Evolutionary conservation across 2,329 filamentous ascomycete genomes (phyloP).

Genomic region (Aspergillus sojae): DNA sequence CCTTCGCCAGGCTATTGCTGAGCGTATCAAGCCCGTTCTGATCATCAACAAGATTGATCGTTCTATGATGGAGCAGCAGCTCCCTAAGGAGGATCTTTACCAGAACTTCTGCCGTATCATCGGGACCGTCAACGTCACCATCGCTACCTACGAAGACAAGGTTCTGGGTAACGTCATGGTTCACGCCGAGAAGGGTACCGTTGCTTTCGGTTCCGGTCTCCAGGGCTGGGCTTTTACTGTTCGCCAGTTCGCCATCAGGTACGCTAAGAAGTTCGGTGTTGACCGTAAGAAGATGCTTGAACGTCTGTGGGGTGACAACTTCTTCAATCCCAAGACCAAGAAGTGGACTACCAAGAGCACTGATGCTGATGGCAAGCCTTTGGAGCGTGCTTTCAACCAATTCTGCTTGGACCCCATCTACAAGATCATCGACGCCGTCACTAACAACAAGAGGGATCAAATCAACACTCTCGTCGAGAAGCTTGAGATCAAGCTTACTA

Average conservation of each 20-base stretch:
- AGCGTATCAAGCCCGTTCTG: constrained; percentile 99
- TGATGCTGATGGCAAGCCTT: constrained; percentile 79
- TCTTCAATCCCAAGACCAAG: constrained; percentile 99
- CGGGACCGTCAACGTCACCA: constrained; percentile 99
- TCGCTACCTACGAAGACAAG: constrained; percentile 98
- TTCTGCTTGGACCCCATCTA: constrained; percentile 99
- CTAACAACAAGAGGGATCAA: constrained; percentile 99
- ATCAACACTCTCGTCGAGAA: constrained; percentile 80
- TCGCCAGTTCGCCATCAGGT: constrained; percentile 92
- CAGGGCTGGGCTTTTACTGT: constrained; percentile 99
- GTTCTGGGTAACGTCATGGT: constrained; percentile 96
- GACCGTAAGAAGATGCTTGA: constrained; percentile 99
- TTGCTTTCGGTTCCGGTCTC: constrained; percentile 98
- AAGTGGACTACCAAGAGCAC: constrained; percentile 91
- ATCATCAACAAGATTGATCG: constrained; percentile 99
- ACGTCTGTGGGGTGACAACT: constrained; percentile 99
- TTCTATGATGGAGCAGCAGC: constrained; percentile 97
- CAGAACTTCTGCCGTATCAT: constrained; percentile 99
- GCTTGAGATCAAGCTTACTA: constrained; percentile 87
- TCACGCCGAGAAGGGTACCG: constrained; percentile 95
- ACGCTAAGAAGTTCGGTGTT: constrained; percentile 99
- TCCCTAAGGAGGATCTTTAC: constrained; percentile 98
- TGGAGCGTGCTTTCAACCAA: constrained; percentile 99
- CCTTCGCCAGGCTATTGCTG: constrained; percentile 95
- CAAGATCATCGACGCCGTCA: constrained; percentile 95